Evolutionary conservation across 2,329 filamentous ascomycete species (phyloP).

Genomic region (Diplodia intermedia): DNA sequence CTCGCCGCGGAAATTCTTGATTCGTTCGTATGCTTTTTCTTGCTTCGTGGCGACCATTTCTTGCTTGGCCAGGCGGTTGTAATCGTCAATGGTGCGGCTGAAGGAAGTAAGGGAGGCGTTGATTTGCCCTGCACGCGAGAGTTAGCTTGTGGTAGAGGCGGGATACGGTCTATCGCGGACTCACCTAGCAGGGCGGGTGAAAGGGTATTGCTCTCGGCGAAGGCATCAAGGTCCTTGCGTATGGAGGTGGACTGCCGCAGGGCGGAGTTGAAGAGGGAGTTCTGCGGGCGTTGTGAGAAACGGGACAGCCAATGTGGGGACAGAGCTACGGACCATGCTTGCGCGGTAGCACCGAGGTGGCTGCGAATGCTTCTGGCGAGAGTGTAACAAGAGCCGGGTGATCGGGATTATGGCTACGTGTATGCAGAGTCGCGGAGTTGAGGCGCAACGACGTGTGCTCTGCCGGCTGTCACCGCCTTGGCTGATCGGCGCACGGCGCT

Average conservation of each 20-base stretch:
- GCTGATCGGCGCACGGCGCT: slow-evolving; percentile 4
- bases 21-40: slow-evolving; percentile 83
- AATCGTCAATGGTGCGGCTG: slow-evolving; percentile 90
- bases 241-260: slow-evolving; percentile 84
- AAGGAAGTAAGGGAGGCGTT: slow-evolving; percentile 71
- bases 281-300: slow-evolving; percentile 57
- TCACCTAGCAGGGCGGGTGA: slow-evolving; percentile 68
- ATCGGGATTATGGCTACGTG: slow-evolving; percentile 20
- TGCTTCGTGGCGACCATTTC: slow-evolving; percentile 92
- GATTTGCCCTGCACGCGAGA: slow-evolving; percentile 19
- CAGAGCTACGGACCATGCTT: slow-evolving; percentile 24
- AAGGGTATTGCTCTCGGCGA: slow-evolving; percentile 65
- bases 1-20: slow-evolving; percentile 84
- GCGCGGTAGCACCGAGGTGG: background rate
- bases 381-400: background rate
- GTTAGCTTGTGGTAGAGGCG: background rate
- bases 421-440: slow-evolving; percentile 27
- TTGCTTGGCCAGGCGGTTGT: slow-evolving; percentile 81
- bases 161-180: background rate
- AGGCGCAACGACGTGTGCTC: slow-evolving; percentile 18
- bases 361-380: slow-evolving; percentile 1
- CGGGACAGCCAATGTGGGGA: background rate
- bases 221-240: slow-evolving; percentile 75
- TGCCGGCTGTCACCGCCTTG: slow-evolving; percentile 14
- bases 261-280: slow-evolving; percentile 84